Percentiles rank a stretch among this genome's conserved stretches.
Conservation (phyloP, 192 early-diverging fungal species). For the Backusella westeae region DNA sequence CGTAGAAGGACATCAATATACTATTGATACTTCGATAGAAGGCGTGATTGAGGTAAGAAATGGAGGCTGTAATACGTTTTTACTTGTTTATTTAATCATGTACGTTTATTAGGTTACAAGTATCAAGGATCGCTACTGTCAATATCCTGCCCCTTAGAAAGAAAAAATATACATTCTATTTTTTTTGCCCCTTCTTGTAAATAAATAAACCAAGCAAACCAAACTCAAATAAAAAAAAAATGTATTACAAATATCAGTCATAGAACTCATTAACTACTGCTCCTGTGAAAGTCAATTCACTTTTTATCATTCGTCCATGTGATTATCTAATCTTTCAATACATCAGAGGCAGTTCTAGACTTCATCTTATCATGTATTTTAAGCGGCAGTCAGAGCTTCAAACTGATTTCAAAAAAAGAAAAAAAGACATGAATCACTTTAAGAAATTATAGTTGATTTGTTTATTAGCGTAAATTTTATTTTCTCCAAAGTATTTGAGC, state of each 20-base stretch:
- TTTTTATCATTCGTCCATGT: no score
- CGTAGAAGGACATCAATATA: constrained; percentile 32
- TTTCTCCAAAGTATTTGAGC: no score
- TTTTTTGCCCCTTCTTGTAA: neutral
- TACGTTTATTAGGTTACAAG: constrained; percentile 19
- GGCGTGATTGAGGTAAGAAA: constrained; percentile 38
- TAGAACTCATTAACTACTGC: no score
- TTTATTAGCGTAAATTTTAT: no score
- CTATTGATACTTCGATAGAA: constrained; percentile 38
- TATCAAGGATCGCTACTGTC: constrained; percentile 34
- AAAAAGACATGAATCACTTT: no score
- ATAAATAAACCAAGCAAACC: neutral
- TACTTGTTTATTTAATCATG: neutral
- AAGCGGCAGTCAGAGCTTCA: no score
- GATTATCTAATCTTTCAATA: no score
- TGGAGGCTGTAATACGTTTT: neutral
- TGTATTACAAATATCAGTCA: neutral
- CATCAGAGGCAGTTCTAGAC: no score
- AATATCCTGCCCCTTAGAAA: constrained; percentile 22
- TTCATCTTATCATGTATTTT: no score
- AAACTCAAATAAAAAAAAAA: neutral
- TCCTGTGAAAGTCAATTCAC: no score
- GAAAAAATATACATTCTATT: neutral
- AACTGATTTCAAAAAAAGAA: no score
- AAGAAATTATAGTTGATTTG: no score